Base-by-base conservation (phyloP, 2,329 filamentous ascomycete genomes). In the Aureobasidium sp. region DNA sequence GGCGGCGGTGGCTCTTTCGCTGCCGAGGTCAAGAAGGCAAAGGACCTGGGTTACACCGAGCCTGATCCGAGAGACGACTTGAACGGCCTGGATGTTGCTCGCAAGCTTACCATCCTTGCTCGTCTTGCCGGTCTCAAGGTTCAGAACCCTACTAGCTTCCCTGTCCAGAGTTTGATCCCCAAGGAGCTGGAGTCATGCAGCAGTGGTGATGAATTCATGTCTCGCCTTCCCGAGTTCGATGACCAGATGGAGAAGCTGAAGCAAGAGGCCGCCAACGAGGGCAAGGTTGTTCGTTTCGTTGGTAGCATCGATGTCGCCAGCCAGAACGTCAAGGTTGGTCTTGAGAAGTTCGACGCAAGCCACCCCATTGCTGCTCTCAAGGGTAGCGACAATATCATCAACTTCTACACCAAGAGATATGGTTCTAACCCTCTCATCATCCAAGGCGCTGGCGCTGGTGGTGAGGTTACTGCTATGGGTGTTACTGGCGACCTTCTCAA, bases 301-400 rank as follows among this genome's bases (percentile, higher is more conserved):
- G 94, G 94, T 53, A 96, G 90, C 74, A 90, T 97, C 65, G 91
- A 99, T 72, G 86, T 96, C 47, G 82, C 79, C n/a, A 83, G 82
- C 65, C 88, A 90, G 73, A 79, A 86, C 68, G 89, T 97, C 74
- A 95, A 92, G 80, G 94, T 99, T 63, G 93, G 94, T 2, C 78
- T 99, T 67, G 88, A 97, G 81, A 90, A 88, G 77, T 81, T 81
- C 69, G 91, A 96, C 67, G 85, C 85, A 68, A 89, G 88, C 64
- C 91, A 95, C 72, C 90, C 94, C 13, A 97, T 99, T 77, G 94
- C 94, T 15, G 88, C 89, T 52, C 82, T 99, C 63, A 96, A 96
- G 83, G 94, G 94, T 39, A 97, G 92, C 75, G 94, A 97, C 74
- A 99, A 99, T 80, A 96, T 99, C 74, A 96, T 99, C 73, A 96